Percentiles rank a stretch among this genome's conserved stretches.
These are phyloP conservation scores for Solanum etuberosum DNA, from an alignment of 257 asterid genomes.

Conservation along the genomic window DNA sequence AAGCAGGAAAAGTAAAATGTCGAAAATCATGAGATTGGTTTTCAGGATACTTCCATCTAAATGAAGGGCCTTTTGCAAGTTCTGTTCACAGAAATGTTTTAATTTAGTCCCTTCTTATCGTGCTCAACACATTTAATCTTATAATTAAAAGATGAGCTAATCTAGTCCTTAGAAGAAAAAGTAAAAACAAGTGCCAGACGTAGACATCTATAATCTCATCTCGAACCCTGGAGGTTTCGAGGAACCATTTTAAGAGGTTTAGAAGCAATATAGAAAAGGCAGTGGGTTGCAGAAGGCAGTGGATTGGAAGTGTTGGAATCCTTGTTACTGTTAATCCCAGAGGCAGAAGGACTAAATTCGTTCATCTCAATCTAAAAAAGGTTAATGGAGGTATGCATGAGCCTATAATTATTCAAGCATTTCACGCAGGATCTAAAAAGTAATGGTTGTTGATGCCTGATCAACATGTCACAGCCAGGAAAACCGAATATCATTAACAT, in stretches of 20 bases:
- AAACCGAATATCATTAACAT: not conserved
- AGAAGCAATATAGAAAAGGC: not conserved
- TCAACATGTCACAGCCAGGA: not conserved
- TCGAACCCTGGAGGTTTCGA: not conserved
- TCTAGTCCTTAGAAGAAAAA: not conserved
- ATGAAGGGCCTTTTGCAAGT: not conserved
- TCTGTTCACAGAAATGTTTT: not conserved
- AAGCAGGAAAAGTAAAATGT: not conserved
- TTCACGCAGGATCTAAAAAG: not conserved
- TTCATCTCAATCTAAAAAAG: not conserved
- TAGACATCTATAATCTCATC: not conserved
- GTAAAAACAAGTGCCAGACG: not conserved
- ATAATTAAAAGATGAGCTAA: not conserved
- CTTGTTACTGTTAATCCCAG: not conserved
- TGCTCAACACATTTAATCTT: not conserved
- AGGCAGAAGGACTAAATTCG: not conserved
- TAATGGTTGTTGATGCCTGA: not conserved
- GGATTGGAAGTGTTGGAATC: not conserved
- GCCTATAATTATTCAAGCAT: not conserved
- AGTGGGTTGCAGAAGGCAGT: not conserved
- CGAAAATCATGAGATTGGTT: not conserved
- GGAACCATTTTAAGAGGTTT: not conserved
- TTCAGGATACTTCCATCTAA: not conserved
- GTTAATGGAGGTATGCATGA: not conserved
- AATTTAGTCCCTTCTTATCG: not conserved